phyloP scores from a whole-genome alignment of 2,329 filamentous ascomycete species.

The Fusarium buxicola region DNA sequence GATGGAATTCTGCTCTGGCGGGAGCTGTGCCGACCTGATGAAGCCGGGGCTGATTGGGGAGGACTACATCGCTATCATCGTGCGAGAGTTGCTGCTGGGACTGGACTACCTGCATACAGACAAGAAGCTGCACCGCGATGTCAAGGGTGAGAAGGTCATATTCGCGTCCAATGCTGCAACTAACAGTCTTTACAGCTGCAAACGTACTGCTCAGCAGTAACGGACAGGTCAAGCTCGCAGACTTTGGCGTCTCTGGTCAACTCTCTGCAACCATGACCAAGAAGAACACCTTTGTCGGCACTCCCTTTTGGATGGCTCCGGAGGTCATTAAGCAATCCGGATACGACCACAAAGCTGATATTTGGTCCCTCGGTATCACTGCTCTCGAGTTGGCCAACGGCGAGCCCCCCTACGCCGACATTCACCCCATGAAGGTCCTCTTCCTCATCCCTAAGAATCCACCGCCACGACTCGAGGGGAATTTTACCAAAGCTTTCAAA shows the following conservation, averaged over 20 bases:
- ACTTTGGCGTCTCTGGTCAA: slow-evolving; percentile 97
- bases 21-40: slow-evolving; percentile 95
- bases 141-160: slow-evolving; percentile 75
- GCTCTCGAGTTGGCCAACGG: slow-evolving; percentile 91
- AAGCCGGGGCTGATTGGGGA: slow-evolving; percentile 92
- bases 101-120: slow-evolving; percentile 94
- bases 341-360: slow-evolving; percentile 97
- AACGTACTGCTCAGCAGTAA: slow-evolving; percentile 91
- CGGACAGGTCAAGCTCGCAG: slow-evolving; percentile 95
- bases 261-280: slow-evolving; percentile 98
- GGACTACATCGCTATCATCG: slow-evolving; percentile 96
- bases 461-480: slow-evolving; percentile 82
- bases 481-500: slow-evolving; percentile 85
- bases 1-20: slow-evolving; percentile 98
- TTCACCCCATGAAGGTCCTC: slow-evolving; percentile 98
- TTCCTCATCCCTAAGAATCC: slow-evolving; percentile 97
- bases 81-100: slow-evolving; percentile 88
- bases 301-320: slow-evolving; percentile 99
- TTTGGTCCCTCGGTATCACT: slow-evolving; percentile 96
- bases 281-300: slow-evolving; percentile 99
- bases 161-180: background rate
- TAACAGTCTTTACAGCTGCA: slow-evolving; percentile 70
- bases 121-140: slow-evolving; percentile 95
- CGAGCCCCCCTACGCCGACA: slow-evolving; percentile 94
- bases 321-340: slow-evolving; percentile 99